phyloP scores from a whole-genome alignment of 208 protist genomes.

The Leishmania amazonensis region DNA sequence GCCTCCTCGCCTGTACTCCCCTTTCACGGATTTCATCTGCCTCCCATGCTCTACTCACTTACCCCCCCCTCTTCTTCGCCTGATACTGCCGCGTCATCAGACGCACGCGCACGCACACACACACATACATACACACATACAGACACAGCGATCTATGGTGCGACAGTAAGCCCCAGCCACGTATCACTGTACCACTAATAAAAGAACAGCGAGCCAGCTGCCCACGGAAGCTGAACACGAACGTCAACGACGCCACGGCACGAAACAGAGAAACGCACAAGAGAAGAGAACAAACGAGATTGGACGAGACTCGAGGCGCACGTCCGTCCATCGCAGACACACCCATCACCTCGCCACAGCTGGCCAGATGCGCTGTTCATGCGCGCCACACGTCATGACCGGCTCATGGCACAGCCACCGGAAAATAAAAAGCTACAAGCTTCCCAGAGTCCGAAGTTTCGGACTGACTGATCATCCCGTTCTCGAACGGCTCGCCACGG shows the following conservation, averaged over 20 bases:
- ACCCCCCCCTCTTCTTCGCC: too few relatives aligned
- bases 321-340: background rate
- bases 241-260: too few relatives aligned
- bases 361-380: background rate
- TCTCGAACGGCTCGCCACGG: constrained; percentile 26
- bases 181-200: background rate
- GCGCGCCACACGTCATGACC: background rate
- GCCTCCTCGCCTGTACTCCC: too few relatives aligned
- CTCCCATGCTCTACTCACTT: too few relatives aligned
- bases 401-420: too few relatives aligned
- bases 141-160: background rate
- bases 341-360: background rate
- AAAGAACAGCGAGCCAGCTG: background rate
- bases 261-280: background rate
- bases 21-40: too few relatives aligned
- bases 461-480: background rate
- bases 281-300: background rate
- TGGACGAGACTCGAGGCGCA: background rate
- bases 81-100: too few relatives aligned
- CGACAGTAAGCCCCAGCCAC: background rate
- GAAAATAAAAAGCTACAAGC: background rate
- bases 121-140: background rate
- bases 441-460: background rate
- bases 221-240: too few relatives aligned
- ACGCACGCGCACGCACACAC: too few relatives aligned